Evolutionary conservation across 2,329 filamentous ascomycete genomes (phyloP).

Genomic region (Orbilia javanica): DNA sequence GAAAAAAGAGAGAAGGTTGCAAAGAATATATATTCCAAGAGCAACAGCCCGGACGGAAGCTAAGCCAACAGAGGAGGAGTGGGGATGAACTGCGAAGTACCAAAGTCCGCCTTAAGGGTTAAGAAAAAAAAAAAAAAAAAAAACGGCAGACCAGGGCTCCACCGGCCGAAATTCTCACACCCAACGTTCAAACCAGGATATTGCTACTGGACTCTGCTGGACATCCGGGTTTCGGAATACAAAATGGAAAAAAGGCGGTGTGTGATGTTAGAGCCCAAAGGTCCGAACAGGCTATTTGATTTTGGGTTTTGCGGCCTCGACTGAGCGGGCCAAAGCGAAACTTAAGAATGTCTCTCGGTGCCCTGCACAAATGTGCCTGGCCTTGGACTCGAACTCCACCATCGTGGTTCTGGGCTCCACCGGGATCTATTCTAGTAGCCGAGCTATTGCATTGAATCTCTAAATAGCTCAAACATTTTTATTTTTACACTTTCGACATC

Average conservation of each 20-base stretch:
- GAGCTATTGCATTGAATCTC: constrained; percentile 1
- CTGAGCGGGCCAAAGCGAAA: constrained; percentile 28
- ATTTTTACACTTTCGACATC: background rate
- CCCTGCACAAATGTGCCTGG: background rate
- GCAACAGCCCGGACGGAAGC: constrained; percentile 21
- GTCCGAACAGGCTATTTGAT: background rate
- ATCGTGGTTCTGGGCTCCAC: constrained; percentile 18
- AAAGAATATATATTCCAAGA: constrained; percentile 3
- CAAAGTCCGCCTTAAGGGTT: constrained; percentile 25
- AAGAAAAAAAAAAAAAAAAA: constrained; percentile 10
- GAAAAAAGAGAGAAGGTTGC: background rate
- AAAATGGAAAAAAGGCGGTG: constrained; percentile 14
- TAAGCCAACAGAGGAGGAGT: background rate
- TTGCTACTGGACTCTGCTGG: background rate
- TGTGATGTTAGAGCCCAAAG: constrained; percentile 5
- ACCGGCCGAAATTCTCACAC: background rate
- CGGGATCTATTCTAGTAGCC: constrained; percentile 15
- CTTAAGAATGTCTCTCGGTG: constrained; percentile 36
- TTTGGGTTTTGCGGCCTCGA: constrained; percentile 5
- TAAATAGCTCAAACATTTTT: constrained; percentile 31
- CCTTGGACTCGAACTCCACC: background rate
- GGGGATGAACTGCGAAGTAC: constrained; percentile 14
- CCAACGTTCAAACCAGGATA: constrained; percentile 13
- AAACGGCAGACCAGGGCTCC: constrained; percentile 30
- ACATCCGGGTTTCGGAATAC: constrained; percentile 20